phyloP scores from a whole-genome alignment of 2,329 filamentous ascomycete species.

The Xylariaceae sp. region DNA sequence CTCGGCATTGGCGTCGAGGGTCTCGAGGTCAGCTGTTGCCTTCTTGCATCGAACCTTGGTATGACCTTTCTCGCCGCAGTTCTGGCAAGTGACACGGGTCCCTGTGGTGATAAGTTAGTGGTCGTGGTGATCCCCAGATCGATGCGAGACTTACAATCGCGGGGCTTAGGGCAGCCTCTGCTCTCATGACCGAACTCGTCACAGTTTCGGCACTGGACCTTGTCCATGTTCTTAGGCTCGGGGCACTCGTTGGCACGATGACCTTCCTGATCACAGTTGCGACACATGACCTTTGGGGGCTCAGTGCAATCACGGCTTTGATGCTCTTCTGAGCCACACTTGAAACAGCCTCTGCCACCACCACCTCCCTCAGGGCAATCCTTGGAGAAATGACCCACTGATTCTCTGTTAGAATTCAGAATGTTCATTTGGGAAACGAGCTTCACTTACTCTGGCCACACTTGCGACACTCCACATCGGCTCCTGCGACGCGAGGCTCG shows the following conservation, averaged over 20 bases:
- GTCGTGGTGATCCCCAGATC: not conserved
- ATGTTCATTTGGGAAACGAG: too few relatives aligned
- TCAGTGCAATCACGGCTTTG: conserved; percentile 48
- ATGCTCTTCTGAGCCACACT: conserved; percentile 63
- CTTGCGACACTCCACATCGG: conserved; percentile 61
- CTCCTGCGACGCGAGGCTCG: conserved; percentile 57
- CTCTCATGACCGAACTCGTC: conserved; percentile 46
- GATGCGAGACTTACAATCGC: conserved; percentile 42
- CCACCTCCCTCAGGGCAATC: conserved; percentile 59
- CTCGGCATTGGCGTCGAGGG: conserved; percentile 4
- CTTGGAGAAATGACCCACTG: conserved; percentile 58
- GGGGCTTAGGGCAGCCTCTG: conserved; percentile 52
- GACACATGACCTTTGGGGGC: conserved; percentile 50
- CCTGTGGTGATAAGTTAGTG: conserved; percentile 32
- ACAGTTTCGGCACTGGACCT: conserved; percentile 48
- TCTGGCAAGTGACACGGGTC: conserved; percentile 54
- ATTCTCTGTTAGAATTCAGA: too few relatives aligned
- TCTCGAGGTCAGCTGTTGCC: conserved; percentile 14
- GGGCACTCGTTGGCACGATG: conserved; percentile 62
- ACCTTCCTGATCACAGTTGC: conserved; percentile 56
- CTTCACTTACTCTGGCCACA: conserved; percentile 54
- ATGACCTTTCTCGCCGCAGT: conserved; percentile 50
- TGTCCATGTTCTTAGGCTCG: conserved; percentile 38
- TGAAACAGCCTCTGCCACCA: conserved; percentile 52
- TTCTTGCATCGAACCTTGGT: conserved; percentile 37